Evolutionary conservation across 2,329 filamentous ascomycete species (phyloP).

Genomic region (Cercospora nicotianae): DNA sequence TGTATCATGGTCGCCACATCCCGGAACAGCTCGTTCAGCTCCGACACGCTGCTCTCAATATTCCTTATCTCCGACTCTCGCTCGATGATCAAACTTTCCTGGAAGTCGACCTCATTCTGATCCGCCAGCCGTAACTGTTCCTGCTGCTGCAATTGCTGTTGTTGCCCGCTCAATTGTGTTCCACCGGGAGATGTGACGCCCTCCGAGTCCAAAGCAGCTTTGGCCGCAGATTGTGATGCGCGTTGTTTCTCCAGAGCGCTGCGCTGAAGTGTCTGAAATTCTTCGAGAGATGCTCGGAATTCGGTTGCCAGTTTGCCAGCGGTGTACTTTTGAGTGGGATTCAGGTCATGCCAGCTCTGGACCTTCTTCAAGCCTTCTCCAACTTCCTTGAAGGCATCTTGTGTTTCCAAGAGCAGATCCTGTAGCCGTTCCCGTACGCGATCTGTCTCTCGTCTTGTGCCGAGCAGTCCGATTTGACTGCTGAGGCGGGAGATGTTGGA

Average conservation of each 20-base stretch:
- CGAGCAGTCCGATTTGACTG: slow-evolving; percentile 80
- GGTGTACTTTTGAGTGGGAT: slow-evolving; percentile 90
- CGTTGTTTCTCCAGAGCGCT: slow-evolving; percentile 90
- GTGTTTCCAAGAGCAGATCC: slow-evolving; percentile 80
- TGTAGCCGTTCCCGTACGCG: slow-evolving; percentile 88
- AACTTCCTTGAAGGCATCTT: slow-evolving; percentile 82
- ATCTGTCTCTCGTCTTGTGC: slow-evolving; percentile 87
- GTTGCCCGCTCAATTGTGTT: slow-evolving; percentile 51
- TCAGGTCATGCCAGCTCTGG: slow-evolving; percentile 67
- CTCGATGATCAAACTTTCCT: slow-evolving; percentile 92
- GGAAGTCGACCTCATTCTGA: slow-evolving; percentile 96
- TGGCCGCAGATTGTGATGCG: slow-evolving; percentile 78
- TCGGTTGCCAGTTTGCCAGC: slow-evolving; percentile 93
- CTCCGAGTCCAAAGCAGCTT: slow-evolving; percentile 64
- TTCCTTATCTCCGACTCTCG: slow-evolving; percentile 95
- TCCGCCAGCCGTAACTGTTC: slow-evolving; percentile 78
- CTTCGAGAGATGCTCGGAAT: slow-evolving; percentile 82
- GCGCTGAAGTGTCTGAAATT: slow-evolving; percentile 91
- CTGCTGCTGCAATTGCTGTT: slow-evolving; percentile 53
- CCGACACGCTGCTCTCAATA: slow-evolving; percentile 93
- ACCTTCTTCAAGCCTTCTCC: slow-evolving; percentile 93
- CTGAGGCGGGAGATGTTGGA: slow-evolving; percentile 83
- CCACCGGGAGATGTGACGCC: slow-evolving; percentile 43
- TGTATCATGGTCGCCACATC: slow-evolving; percentile 97
- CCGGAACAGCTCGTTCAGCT: slow-evolving; percentile 93